Conservation (phyloP, 352 stramenopile genomes). For the Pythium aristosporum region DNA sequence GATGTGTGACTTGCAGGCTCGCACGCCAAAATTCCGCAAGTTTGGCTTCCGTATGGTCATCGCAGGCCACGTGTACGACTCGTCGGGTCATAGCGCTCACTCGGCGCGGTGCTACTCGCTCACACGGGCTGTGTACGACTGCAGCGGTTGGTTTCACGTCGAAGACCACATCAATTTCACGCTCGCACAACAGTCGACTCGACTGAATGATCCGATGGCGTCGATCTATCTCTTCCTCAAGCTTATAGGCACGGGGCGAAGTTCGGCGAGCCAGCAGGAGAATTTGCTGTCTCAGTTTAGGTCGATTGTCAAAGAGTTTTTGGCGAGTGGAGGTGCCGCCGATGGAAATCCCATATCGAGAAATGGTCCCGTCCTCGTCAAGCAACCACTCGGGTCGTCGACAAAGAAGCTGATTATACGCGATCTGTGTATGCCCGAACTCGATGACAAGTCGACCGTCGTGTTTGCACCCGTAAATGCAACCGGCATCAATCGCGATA, state of each 20-base stretch:
- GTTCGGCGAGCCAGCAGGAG: slow-evolving; percentile 82
- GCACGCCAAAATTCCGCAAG: slow-evolving; percentile 80
- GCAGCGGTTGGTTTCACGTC: slow-evolving; percentile 79
- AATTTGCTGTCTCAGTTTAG: slow-evolving; percentile 83
- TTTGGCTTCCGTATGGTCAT: slow-evolving; percentile 91
- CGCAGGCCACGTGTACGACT: slow-evolving; percentile 83
- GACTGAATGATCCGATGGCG: slow-evolving; percentile 70
- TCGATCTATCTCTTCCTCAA: slow-evolving; percentile 87
- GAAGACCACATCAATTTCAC: slow-evolving; percentile 90
- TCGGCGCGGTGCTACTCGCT: slow-evolving; percentile 82
- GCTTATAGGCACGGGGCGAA: slow-evolving; percentile 77
- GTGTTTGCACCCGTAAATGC: slow-evolving; percentile 80
- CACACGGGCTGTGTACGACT: slow-evolving; percentile 77
- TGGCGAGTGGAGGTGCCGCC: slow-evolving; percentile 28
- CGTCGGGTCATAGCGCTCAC: slow-evolving; percentile 65
- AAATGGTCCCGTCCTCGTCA: slow-evolving; percentile 34
- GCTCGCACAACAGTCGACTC: slow-evolving; percentile 78
- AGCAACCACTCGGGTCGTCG: slow-evolving; percentile 4
- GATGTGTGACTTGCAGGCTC: slow-evolving; percentile 71
- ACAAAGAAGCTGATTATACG: slow-evolving; percentile 63
- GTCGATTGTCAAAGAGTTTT: slow-evolving; percentile 80
- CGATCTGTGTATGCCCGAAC: slow-evolving; percentile 75
- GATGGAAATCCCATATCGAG: slow-evolving; percentile 19
- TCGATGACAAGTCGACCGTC: slow-evolving; percentile 80
- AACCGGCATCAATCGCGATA: slow-evolving; percentile 60